phyloP scores from a whole-genome alignment of 495 filamentous ascomycete species.

The Lasiosphaeria miniovina region DNA sequence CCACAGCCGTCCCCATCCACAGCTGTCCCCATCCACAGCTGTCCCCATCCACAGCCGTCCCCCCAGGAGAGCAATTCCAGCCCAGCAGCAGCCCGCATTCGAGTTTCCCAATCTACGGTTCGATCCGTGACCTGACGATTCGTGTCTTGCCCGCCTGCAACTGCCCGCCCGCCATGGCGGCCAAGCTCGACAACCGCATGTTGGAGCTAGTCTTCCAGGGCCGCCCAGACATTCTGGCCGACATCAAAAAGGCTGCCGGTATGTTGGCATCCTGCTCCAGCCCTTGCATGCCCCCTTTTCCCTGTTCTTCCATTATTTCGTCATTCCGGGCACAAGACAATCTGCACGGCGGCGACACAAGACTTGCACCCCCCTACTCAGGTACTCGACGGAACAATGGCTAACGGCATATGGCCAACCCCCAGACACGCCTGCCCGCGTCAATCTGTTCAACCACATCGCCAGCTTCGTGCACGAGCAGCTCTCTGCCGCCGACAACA shows the following conservation, averaged over 20 bases:
- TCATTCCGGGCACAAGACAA: not conserved
- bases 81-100: not conserved
- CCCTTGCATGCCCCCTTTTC: not conserved
- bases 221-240: conserved; percentile 44
- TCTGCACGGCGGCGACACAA: not conserved
- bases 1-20: conserved; percentile 1
- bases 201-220: conserved; percentile 43
- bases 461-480: conserved; percentile 45
- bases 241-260: conserved; percentile 47
- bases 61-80: not conserved
- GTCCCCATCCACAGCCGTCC: not conserved
- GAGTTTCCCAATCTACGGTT: not conserved
- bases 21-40: too few species aligned
- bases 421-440: conserved; percentile 41
- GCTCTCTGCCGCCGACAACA: conserved; percentile 21
- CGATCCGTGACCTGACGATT: not conserved
- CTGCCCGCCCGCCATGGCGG: conserved; percentile 31
- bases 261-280: conserved; percentile 9
- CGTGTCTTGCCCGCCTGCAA: not conserved
- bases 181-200: conserved; percentile 39
- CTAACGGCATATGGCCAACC: not conserved
- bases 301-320: not conserved
- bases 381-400: not conserved
- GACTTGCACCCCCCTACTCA: too few species aligned
- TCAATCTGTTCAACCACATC: conserved; percentile 54